Percentiles rank a stretch among this genome's conserved stretches.
phyloP scores from a whole-genome alignment of 345 rosid species.

The Lepidium sativum region DNA sequence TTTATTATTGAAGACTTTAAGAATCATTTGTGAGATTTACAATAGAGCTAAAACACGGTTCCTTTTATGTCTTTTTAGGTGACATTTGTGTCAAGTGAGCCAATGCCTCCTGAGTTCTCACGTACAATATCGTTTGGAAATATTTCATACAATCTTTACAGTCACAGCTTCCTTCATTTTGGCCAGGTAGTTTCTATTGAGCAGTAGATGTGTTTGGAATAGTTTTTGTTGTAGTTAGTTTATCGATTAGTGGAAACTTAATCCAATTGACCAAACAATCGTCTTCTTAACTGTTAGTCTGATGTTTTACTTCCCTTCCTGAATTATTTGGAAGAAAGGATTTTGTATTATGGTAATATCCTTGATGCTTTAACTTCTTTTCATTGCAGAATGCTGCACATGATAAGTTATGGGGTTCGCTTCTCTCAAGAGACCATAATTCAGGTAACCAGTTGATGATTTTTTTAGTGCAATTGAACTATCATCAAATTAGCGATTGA shows the following conservation, averaged over 20 bases:
- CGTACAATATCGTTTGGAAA: constrained; percentile 56
- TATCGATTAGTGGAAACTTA: background rate
- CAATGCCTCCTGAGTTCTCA: constrained; percentile 66
- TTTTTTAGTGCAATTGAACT: background rate
- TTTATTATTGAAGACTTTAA: background rate
- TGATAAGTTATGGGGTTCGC: constrained; percentile 63
- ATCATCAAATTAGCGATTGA: background rate
- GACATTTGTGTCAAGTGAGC: constrained; percentile 69
- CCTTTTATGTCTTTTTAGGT: constrained; percentile 41
- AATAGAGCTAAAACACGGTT: background rate
- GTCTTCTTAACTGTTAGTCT: background rate
- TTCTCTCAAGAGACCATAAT: constrained; percentile 36
- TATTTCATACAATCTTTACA: constrained; percentile 73
- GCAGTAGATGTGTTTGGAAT: background rate
- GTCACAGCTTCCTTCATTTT: constrained; percentile 93
- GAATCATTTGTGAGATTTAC: background rate
- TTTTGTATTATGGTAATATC: background rate
- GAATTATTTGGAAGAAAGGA: background rate
- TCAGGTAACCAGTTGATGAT: constrained; percentile 33
- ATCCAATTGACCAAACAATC: background rate
- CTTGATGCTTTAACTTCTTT: constrained; percentile 6
- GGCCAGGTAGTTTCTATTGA: constrained; percentile 59
- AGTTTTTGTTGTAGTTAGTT: background rate
- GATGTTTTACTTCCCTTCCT: background rate
- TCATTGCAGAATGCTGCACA: constrained; percentile 76